phyloP scores from a whole-genome alignment of 2,329 filamentous ascomycete genomes.

The Triangularia setosa region DNA sequence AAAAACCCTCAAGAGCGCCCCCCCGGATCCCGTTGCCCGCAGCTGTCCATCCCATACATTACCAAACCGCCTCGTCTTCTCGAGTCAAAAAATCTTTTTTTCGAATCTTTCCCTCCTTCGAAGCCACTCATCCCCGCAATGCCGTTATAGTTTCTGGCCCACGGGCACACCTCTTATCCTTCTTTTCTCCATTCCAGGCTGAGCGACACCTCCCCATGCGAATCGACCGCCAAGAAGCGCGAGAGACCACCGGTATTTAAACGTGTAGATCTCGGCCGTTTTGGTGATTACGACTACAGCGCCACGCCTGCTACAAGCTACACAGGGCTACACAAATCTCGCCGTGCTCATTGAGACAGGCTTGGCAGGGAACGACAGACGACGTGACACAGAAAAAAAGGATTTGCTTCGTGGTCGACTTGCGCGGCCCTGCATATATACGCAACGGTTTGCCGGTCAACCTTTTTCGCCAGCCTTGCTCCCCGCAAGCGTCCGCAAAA shows the following conservation, averaged over 20 bases:
- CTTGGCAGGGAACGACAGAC: conserved; percentile 23
- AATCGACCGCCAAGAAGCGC: conserved; percentile 20
- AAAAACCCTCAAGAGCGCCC: conserved; percentile 21
- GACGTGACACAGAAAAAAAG: background rate
- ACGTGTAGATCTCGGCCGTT: conserved; percentile 27
- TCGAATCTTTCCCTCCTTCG: background rate
- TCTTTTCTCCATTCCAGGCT: background rate
- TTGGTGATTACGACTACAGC: conserved; percentile 19
- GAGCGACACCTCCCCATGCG: background rate
- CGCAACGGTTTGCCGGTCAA: background rate
- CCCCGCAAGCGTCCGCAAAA: background rate
- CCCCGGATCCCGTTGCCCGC: conserved; percentile 5
- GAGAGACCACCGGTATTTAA: conserved; percentile 22
- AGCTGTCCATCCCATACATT: conserved; percentile 1
- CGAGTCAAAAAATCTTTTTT: conserved; percentile 16
- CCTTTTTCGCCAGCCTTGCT: background rate
- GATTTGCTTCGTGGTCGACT: background rate
- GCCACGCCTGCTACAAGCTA: conserved; percentile 22
- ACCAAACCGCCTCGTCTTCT: background rate
- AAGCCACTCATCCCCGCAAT: conserved; percentile 15
- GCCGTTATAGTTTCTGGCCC: conserved; percentile 23
- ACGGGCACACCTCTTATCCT: conserved; percentile 13
- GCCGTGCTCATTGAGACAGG: conserved; percentile 15
- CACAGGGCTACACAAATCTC: conserved; percentile 27
- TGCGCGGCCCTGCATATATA: background rate